A percentile compares a stretch with the other conserved stretches of the same genome.
Conservation (phyloP, 2,329 filamentous ascomycete species). For the Penicillium aurantiogriseum region DNA sequence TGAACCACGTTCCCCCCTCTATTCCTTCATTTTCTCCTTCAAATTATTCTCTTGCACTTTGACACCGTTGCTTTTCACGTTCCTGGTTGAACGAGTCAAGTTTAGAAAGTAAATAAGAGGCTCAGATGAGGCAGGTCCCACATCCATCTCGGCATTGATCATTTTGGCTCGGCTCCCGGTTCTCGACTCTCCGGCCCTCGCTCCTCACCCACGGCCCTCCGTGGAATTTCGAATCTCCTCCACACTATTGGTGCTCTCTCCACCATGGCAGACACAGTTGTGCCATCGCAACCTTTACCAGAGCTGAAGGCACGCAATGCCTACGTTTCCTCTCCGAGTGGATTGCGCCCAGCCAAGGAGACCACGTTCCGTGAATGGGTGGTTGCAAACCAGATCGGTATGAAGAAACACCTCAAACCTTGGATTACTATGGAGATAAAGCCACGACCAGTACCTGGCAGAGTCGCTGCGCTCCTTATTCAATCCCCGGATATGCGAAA, state of each 20-base stretch:
- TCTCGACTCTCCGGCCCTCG: not conserved
- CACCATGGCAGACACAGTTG: slow-evolving; percentile 36
- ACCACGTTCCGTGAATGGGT: slow-evolving; percentile 58
- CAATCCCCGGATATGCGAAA: not conserved
- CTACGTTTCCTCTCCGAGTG: slow-evolving; percentile 36
- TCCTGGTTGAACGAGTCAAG: slow-evolving; percentile 10
- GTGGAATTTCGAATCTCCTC: not conserved
- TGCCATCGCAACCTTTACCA: slow-evolving; percentile 25
- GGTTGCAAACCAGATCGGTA: slow-evolving; percentile 78
- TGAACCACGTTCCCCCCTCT: slow-evolving; percentile 17
- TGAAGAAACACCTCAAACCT: slow-evolving; percentile 29
- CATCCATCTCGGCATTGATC: slow-evolving; percentile 4
- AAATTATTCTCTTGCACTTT: not conserved
- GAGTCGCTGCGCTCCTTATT: not conserved
- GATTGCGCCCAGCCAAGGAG: slow-evolving; percentile 34
- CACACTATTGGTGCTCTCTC: not conserved
- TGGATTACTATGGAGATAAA: not conserved
- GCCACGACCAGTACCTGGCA: not conserved
- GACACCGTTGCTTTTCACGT: not conserved
- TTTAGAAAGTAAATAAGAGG: not conserved
- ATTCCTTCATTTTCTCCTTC: slow-evolving; percentile 3
- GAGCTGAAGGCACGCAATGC: slow-evolving; percentile 40
- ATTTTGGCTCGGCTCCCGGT: not conserved
- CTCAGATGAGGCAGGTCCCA: slow-evolving; percentile 10
- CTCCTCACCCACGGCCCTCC: not conserved